Percentiles rank a stretch among this genome's conserved stretches.
These are phyloP conservation scores for Powellomyces hirtus DNA, from an alignment of 192 early-diverging fungal genomes.

Conservation along the genomic window DNA sequence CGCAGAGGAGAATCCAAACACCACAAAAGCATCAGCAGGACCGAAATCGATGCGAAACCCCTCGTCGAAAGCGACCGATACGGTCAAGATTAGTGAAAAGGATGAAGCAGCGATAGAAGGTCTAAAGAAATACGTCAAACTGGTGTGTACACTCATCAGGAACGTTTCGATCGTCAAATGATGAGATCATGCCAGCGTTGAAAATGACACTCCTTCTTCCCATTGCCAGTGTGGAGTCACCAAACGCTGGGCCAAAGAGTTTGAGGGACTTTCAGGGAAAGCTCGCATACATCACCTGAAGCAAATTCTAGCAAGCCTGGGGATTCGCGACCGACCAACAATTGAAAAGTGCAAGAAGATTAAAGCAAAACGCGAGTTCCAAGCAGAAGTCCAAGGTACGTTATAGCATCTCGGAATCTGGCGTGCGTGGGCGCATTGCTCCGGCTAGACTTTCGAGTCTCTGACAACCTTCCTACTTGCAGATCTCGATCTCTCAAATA, in stretches of 20 bases:
- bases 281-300: background rate
- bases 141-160: too few relatives aligned
- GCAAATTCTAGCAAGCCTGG: background rate
- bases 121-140: background rate
- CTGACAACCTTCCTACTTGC: too few relatives aligned
- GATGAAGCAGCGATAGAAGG: background rate
- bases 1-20: background rate
- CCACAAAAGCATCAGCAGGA: background rate
- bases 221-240: conserved; percentile 8
- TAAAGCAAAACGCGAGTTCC: background rate
- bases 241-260: background rate
- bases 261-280: background rate
- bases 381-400: background rate
- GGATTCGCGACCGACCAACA: background rate
- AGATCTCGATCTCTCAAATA: too few relatives aligned
- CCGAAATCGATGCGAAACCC: background rate
- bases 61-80: background rate
- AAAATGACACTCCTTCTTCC: too few relatives aligned
- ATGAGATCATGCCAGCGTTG: too few relatives aligned
- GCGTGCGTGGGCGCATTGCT: too few relatives aligned
- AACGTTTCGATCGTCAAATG: too few relatives aligned
- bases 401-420: too few relatives aligned
- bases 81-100: background rate
- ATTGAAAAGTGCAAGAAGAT: conserved; percentile 5
- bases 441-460: too few relatives aligned